A percentile compares a stretch with the other conserved stretches of the same genome.
Conservation (phyloP, 2,329 filamentous ascomycete species). For the Claviceps citrina region DNA sequence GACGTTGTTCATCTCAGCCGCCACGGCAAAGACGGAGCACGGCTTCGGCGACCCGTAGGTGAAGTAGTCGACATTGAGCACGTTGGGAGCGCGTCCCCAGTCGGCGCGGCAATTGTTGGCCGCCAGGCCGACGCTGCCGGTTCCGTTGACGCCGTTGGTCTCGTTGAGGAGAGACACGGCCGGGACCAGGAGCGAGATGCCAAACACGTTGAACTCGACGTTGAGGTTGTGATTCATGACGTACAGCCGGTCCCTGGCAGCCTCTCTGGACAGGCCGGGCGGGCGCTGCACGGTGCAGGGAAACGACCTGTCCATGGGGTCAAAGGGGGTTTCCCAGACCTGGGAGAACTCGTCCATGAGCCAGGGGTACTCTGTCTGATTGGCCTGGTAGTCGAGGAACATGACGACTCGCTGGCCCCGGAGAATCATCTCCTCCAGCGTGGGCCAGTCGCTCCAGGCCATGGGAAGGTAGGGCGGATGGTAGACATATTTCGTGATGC, state of each 20-base stretch:
- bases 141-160: constrained; percentile 53
- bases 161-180: constrained; percentile 53
- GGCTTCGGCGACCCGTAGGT: constrained; percentile 44
- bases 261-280: constrained; percentile 40
- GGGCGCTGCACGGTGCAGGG: constrained; percentile 69
- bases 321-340: constrained; percentile 84
- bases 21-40: constrained; percentile 65
- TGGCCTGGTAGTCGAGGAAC: constrained; percentile 73
- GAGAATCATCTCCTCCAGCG: constrained; percentile 61
- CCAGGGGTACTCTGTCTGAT: constrained; percentile 67
- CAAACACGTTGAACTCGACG: constrained; percentile 53
- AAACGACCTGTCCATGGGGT: constrained; percentile 47
- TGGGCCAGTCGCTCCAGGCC: constrained; percentile 66
- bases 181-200: constrained; percentile 51
- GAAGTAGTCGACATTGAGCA: constrained; percentile 76
- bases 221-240: constrained; percentile 89
- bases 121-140: constrained; percentile 49
- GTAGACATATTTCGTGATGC: constrained; percentile 60
- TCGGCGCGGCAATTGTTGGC: constrained; percentile 43
- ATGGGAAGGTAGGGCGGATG: constrained; percentile 56
- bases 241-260: constrained; percentile 52
- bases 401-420: constrained; percentile 55
- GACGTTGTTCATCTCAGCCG: constrained; percentile 55
- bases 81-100: constrained; percentile 59
- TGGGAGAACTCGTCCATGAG: constrained; percentile 77